A percentile compares a stretch with the other conserved stretches of the same genome.
phyloP scores from a whole-genome alignment of 176 grass and related monocot species.

The Carex pumila region DNA sequence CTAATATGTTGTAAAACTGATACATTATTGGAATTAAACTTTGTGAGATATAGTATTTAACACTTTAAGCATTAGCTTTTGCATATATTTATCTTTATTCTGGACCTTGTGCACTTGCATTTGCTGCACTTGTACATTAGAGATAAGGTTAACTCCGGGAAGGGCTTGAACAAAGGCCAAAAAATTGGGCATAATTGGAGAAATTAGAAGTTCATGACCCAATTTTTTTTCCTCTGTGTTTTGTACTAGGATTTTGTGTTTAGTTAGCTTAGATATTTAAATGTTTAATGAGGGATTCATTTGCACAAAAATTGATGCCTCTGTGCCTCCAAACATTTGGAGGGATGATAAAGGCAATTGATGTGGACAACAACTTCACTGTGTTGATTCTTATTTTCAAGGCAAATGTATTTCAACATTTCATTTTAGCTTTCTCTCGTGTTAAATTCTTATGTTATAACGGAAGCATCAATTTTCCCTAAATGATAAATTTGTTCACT shows the following conservation, averaged over 20 bases:
- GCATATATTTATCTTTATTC: background rate
- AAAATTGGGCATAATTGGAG: background rate
- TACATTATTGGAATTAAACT: background rate
- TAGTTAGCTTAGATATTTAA: background rate
- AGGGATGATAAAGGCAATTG: background rate
- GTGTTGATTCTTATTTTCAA: background rate
- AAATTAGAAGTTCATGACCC: background rate
- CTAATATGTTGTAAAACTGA: background rate
- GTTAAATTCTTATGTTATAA: background rate
- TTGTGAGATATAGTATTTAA: background rate
- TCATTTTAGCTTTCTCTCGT: background rate
- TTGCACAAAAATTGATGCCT: background rate
- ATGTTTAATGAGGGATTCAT: background rate
- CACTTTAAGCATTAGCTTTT: background rate
- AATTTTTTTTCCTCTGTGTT: background rate
- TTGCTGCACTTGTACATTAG: background rate
- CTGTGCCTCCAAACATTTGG: background rate
- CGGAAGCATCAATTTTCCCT: background rate
- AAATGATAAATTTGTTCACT: conserved; percentile 13
- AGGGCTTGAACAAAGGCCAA: background rate
- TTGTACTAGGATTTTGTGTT: background rate
- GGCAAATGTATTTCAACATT: background rate
- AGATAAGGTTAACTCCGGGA: background rate
- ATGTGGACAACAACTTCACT: background rate
- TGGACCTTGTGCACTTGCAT: background rate